Base-by-base conservation (phyloP, 306 rosid genomes). In the Alnus rubra region DNA sequence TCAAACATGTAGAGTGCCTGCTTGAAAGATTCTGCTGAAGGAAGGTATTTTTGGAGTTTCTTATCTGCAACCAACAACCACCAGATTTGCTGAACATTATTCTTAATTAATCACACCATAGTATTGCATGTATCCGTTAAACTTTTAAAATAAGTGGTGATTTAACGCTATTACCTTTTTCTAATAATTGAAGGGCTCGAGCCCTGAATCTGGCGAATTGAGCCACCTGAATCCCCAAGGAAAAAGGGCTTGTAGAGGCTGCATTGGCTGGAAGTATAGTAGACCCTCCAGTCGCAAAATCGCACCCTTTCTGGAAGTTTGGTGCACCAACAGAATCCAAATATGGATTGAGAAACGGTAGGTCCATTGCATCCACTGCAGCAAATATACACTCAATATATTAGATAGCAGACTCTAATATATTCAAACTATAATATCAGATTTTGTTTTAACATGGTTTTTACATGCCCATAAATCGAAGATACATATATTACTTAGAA, bases 271-370 rank as follows among this genome's bases (percentile, higher is more conserved):
- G 86, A 76, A 72, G 81, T 63, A 85, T 30, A 12, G 88, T 85
- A 9, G 86, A 35, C 8, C 84, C 88, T 2, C 84, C 86, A 1
- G 86, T 73, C 1, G 88, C 86, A 35, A 82, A 85, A 73, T 85
- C 79, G 23, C 86, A 85, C 31, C 88, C 88, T 33, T 59, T 82
- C 48, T 68, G 84, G 77, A 85, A 79, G 51, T 53, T 82, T 59
- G 88, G 86, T 69, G 77, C 79, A 56, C 88, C 88, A 54, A 85
- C 63, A 16, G 86, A 79, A 50, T 85, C 88, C 86, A 85, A 79
- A 64, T 85, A 85, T 50, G 88, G 79, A 73, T 85, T 85, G 44
- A 85, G 65, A 79, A 76, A 71, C 33, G 88, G 63, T 11, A 79
- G 74, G 54, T 73, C 55, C 73, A 59, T 55, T 73, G 81, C 78